These are phyloP conservation scores for Grosmannia huntii DNA, from an alignment of 2,329 filamentous ascomycete genomes.

Conservation along the genomic window DNA sequence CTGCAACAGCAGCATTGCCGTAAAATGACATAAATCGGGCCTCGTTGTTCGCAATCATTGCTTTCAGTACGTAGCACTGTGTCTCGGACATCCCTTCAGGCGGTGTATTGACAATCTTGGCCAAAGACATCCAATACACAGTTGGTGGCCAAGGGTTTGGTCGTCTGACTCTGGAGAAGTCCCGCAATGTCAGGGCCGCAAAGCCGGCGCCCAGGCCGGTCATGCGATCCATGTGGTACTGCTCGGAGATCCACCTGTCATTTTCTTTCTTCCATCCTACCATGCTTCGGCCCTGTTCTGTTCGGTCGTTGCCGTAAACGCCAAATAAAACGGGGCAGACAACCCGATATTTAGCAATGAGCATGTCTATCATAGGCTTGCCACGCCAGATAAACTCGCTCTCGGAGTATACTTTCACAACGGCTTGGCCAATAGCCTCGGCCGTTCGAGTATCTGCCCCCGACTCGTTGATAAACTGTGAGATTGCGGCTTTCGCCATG, in stretches of 20 bases:
- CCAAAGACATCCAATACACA: slow-evolving; percentile 72
- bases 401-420: slow-evolving; percentile 56
- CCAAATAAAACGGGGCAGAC: slow-evolving; percentile 80
- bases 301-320: slow-evolving; percentile 62
- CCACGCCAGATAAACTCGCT: slow-evolving; percentile 50
- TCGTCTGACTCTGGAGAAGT: slow-evolving; percentile 59
- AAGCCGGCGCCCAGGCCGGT: slow-evolving; percentile 74
- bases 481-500: slow-evolving; percentile 54
- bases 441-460: slow-evolving; percentile 46
- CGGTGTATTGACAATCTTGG: slow-evolving; percentile 65
- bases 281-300: slow-evolving; percentile 49
- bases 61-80: slow-evolving; percentile 56
- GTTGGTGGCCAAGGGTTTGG: slow-evolving; percentile 64
- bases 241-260: slow-evolving; percentile 49
- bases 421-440: slow-evolving; percentile 59
- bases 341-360: slow-evolving; percentile 71
- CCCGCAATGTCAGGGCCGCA: slow-evolving; percentile 68
- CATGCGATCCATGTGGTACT: slow-evolving; percentile 72
- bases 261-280: slow-evolving; percentile 61
- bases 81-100: slow-evolving; percentile 55
- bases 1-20: slow-evolving; percentile 60
- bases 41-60: slow-evolving; percentile 61
- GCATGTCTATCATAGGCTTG: slow-evolving; percentile 57
- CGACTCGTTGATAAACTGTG: slow-evolving; percentile 52
- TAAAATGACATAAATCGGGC: slow-evolving; percentile 70